Evolutionary conservation across 345 rosid species (phyloP), one percentile per base, ranked within the genome.

Genomic region (Diplotaxis tenuifolia): DNA sequence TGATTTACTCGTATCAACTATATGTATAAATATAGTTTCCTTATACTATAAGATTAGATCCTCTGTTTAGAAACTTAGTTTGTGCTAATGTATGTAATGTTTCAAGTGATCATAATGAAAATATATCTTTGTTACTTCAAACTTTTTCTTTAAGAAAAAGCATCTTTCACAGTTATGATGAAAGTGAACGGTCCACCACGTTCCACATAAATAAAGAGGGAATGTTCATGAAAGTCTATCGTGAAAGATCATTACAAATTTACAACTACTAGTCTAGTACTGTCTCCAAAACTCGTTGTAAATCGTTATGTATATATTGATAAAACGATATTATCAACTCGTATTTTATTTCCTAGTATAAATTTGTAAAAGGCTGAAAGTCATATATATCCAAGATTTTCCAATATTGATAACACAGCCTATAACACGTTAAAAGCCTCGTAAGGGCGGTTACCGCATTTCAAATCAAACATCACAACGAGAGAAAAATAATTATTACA

Each of bases 401-500:
- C 61, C 20, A 28, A 6, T 28, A 6, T 49, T 16, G 6, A 19
- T 55, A 66, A 65, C 21, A 22, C 21, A 59, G 19, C 62, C 67
- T 67, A 59, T 72, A 32, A 42, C 2, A 6, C 34, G 18, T 4
- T 9, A 9, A 23, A 16, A 57, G 67, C 15, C 65, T 9, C 16
- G 8, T 3, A 45, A 25, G 28, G 66, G 57, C 38, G 57, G 57
- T 47, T 25, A 16, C 34, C 49, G 9, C 25, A 73, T 21, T 20
- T 65, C 50, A 42, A 42, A 29, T 29, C 9, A 65, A 28, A 20
- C 19, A 38, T 28, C 56, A 55, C 42, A 28, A 42, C 18, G 49
- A 42, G 49, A 16, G 42, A 57, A 25, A 34, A 73, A 72, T 38
- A 64, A 54, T 64, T 60, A 65, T 29, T 65, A 56, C 66, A 56